These are phyloP conservation scores for Fusarium keratoplasticum DNA, from an alignment of 2,329 filamentous ascomycete genomes.

Conservation along the genomic window DNA sequence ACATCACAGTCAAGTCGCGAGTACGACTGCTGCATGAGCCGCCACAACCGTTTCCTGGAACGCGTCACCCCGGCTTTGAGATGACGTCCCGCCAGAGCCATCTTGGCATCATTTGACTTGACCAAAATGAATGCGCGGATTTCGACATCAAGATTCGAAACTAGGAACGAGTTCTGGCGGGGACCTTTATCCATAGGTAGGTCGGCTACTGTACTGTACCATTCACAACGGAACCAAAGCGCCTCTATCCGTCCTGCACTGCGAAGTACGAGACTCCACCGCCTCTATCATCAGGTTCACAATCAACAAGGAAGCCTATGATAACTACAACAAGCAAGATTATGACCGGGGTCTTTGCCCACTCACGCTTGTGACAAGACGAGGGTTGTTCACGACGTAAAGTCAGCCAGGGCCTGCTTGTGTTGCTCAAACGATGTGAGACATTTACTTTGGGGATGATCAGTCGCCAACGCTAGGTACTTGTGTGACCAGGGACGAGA, in stretches of 20 bases:
- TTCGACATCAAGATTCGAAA: background rate
- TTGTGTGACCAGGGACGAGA: constrained; percentile 19
- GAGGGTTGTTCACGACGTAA: background rate
- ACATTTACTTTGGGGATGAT: constrained; percentile 39
- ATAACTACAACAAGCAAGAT: background rate
- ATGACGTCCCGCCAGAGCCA: constrained; percentile 1
- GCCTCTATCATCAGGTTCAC: background rate
- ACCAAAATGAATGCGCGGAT: background rate
- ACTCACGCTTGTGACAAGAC: background rate
- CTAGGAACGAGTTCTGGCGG: background rate
- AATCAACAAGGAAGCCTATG: background rate
- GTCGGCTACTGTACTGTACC: background rate
- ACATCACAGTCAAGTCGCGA: background rate
- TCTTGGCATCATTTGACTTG: background rate
- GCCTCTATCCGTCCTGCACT: background rate
- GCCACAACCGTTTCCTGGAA: constrained; percentile 13
- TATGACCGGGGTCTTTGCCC: background rate
- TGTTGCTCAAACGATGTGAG: constrained; percentile 34
- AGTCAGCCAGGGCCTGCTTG: constrained; percentile 15
- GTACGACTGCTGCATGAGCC: constrained; percentile 3
- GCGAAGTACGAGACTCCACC: background rate
- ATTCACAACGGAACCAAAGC: background rate
- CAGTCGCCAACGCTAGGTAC: constrained; percentile 26
- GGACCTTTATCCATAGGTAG: background rate
- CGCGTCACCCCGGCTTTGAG: constrained; percentile 6